Evolutionary conservation across 2,329 filamentous ascomycete species (phyloP).

Genomic region (Metarhizium rileyi): DNA sequence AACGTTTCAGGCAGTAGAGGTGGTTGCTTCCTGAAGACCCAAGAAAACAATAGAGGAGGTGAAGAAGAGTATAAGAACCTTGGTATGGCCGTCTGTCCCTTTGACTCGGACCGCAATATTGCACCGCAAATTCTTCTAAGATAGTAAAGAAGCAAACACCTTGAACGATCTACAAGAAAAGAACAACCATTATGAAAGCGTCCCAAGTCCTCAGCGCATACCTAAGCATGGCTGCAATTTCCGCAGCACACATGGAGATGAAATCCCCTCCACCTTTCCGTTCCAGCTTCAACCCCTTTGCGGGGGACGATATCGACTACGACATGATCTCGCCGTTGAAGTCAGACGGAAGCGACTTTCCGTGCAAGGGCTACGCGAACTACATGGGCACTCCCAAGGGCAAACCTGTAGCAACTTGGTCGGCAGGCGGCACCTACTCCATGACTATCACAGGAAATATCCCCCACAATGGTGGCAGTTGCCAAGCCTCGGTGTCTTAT

Average conservation of each 20-base stretch:
- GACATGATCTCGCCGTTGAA: conserved; percentile 50
- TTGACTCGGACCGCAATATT: neutral
- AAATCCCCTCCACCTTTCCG: conserved; percentile 19
- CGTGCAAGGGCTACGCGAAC: conserved; percentile 43
- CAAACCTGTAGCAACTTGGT: conserved; percentile 38
- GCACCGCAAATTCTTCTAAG: neutral
- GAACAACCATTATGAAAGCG: neutral
- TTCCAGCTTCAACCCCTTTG: conserved; percentile 18
- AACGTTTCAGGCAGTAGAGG: neutral
- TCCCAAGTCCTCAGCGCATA: neutral
- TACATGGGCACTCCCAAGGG: conserved; percentile 22
- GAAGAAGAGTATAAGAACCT: neutral
- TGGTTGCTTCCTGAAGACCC: neutral
- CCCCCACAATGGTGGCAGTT: conserved; percentile 49
- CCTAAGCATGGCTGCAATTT: neutral
- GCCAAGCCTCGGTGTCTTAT: conserved; percentile 52
- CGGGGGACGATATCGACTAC: conserved; percentile 31
- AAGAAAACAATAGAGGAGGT: neutral
- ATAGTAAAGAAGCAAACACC: neutral
- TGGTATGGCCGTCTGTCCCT: neutral
- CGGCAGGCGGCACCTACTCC: conserved; percentile 41
- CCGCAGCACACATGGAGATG: conserved; percentile 21
- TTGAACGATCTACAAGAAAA: too few species aligned
- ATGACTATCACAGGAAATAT: conserved; percentile 45
- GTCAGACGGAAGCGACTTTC: conserved; percentile 42